A percentile compares a stretch with the other conserved stretches of the same genome.
phyloP scores from a whole-genome alignment of 108 stramenopile species.

The Skeletonema costatum region DNA sequence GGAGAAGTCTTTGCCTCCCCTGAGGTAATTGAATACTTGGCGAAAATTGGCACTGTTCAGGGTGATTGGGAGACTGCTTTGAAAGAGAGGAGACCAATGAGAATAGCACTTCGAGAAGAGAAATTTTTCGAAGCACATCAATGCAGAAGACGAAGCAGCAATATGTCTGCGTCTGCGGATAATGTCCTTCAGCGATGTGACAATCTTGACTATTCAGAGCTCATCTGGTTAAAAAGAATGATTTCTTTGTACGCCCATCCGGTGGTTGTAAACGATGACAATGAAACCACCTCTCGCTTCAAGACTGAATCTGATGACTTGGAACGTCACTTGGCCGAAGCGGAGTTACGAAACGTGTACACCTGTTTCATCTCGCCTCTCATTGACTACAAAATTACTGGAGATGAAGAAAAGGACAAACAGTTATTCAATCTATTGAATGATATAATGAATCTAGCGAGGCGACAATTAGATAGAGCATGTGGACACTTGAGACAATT shows the following conservation, averaged over 20 bases:
- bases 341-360: slow-evolving; percentile 72
- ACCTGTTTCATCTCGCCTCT: slow-evolving; percentile 61
- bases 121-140: slow-evolving; percentile 27
- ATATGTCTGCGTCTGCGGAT: slow-evolving; percentile 29
- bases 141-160: not conserved
- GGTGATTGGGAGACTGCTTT: slow-evolving; percentile 9
- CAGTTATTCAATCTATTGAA: slow-evolving; percentile 55
- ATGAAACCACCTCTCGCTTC: slow-evolving; percentile 36
- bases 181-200: slow-evolving; percentile 29
- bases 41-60: slow-evolving; percentile 9
- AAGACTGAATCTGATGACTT: slow-evolving; percentile 28
- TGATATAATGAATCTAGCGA: slow-evolving; percentile 69
- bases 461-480: slow-evolving; percentile 50
- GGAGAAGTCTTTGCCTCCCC: slow-evolving; percentile 57
- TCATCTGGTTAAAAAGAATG: slow-evolving; percentile 45
- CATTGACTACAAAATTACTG: slow-evolving; percentile 48
- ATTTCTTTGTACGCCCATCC: slow-evolving; percentile 82
- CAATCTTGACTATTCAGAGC: slow-evolving; percentile 39
- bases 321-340: slow-evolving; percentile 61
- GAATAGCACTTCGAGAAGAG: slow-evolving; percentile 20
- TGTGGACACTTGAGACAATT: slow-evolving; percentile 76
- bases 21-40: slow-evolving; percentile 25
- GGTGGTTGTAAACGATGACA: slow-evolving; percentile 69
- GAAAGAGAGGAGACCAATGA: slow-evolving; percentile 12
- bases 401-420: slow-evolving; percentile 42